Evolutionary conservation across 768 basidiomycete species (phyloP).

Genomic region (Trametopsis cervina): DNA sequence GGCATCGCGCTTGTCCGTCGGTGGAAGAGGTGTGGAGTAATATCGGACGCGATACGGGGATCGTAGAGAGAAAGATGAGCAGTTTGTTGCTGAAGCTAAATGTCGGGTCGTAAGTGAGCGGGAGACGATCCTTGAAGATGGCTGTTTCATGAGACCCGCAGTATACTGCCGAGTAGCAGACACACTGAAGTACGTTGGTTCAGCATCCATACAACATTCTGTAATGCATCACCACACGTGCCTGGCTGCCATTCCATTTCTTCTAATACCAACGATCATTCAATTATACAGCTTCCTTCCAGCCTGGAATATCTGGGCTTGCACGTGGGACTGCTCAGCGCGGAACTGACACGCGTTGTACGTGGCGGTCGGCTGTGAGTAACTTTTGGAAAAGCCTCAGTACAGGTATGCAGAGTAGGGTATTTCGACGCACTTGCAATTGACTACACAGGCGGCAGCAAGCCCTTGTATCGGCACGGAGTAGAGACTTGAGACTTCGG

Average conservation of each 20-base stretch:
- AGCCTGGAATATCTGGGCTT: too few species aligned
- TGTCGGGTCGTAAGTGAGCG: not conserved
- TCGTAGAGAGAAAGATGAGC: not conserved
- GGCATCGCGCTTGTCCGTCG: conserved; percentile 15
- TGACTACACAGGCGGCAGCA: too few species aligned
- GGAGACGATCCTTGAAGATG: not conserved
- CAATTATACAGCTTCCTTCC: conserved; percentile 3
- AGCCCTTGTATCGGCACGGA: too few species aligned
- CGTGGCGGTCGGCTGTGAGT: too few species aligned
- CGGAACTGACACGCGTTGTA: too few species aligned
- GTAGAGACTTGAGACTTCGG: too few species aligned
- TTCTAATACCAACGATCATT: conserved; percentile 34
- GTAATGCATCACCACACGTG: conserved; percentile 12
- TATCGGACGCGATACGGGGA: conserved; percentile 3
- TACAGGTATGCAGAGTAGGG: too few species aligned
- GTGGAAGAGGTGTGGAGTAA: conserved; percentile 25
- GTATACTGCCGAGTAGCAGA: conserved; percentile 1
- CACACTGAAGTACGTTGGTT: not conserved
- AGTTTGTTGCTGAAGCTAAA: not conserved
- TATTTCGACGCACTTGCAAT: too few species aligned
- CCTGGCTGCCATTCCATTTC: conserved; percentile 34
- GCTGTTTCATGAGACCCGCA: not conserved
- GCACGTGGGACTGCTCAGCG: too few species aligned
- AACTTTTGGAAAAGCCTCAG: too few species aligned
- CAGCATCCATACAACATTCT: not conserved